phyloP scores from a whole-genome alignment of 768 basidiomycete genomes.

The Amanita rimosa region DNA sequence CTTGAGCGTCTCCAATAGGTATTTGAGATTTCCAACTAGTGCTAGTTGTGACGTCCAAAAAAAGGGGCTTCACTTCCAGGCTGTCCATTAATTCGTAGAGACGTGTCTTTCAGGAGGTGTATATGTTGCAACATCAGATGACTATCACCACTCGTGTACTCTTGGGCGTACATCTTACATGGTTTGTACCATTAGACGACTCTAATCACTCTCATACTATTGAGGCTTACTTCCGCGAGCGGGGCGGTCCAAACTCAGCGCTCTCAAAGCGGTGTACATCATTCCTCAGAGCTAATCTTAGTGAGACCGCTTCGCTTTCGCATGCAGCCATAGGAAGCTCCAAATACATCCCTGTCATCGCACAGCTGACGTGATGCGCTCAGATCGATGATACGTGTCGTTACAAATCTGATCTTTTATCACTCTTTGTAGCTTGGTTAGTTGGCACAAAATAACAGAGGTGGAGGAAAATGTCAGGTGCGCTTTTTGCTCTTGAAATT shows the following conservation, averaged over 20 bases:
- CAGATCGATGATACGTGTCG: constrained; percentile 93
- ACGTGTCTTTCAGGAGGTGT: not conserved
- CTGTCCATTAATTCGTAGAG: too few relatives aligned
- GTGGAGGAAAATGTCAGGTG: constrained; percentile 86
- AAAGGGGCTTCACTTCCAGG: too few relatives aligned
- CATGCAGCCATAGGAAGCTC: constrained; percentile 61
- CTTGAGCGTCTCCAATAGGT: too few relatives aligned
- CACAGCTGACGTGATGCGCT: constrained; percentile 78
- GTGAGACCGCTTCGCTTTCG: constrained; percentile 55
- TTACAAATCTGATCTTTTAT: constrained; percentile 87
- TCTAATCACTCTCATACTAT: too few relatives aligned
- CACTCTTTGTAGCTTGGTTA: constrained; percentile 76
- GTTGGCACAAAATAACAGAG: constrained; percentile 96
- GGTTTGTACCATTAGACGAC: too few relatives aligned
- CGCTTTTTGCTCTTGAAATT: constrained; percentile 9
- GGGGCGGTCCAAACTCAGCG: constrained; percentile 77
- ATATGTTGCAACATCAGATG: constrained; percentile 28
- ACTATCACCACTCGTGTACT: constrained; percentile 46
- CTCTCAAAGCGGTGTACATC: constrained; percentile 57
- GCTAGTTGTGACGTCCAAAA: too few relatives aligned
- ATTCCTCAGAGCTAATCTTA: constrained; percentile 60
- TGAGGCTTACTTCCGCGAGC: too few relatives aligned
- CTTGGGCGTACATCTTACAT: too few relatives aligned
- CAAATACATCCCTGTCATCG: constrained; percentile 52
- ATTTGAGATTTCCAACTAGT: too few relatives aligned